Percentiles rank a stretch among this genome's conserved stretches.
These are phyloP conservation scores for Vanilla planifolia DNA, from an alignment of 106 monocot genomes.

Conservation along the genomic window DNA sequence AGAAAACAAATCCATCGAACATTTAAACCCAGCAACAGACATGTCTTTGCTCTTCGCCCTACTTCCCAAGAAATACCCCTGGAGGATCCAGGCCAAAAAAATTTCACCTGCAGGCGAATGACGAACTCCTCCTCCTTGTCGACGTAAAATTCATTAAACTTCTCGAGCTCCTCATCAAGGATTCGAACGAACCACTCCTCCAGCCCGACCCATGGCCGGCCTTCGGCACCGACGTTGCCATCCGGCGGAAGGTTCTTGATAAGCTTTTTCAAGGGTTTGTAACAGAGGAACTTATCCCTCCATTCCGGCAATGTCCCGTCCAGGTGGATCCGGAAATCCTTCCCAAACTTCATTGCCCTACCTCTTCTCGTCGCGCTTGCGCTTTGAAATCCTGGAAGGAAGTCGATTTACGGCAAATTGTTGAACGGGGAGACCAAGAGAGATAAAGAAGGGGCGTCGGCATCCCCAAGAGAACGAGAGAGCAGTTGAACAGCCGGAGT, in stretches of 20 bases:
- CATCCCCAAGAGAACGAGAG: too few species aligned
- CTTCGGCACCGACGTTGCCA: conserved; percentile 5
- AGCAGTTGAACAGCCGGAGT: too few species aligned
- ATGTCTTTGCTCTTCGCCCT: too few species aligned
- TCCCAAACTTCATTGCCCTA: conserved; percentile 77
- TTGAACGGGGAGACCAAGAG: too few species aligned
- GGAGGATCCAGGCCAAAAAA: neutral
- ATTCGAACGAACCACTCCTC: conserved; percentile 80
- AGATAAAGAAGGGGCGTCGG: too few species aligned
- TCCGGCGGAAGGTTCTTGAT: conserved; percentile 50
- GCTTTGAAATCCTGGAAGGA: neutral
- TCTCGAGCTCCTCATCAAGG: conserved; percentile 80
- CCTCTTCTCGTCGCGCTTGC: neutral
- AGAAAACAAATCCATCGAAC: neutral
- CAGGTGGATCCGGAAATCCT: conserved; percentile 86
- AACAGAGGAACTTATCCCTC: conserved; percentile 91
- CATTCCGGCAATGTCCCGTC: conserved; percentile 92
- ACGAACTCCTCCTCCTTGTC: conserved; percentile 97
- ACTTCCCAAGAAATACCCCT: neutral
- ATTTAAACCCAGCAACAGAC: neutral
- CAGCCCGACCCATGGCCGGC: conserved; percentile 12
- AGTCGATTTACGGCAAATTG: too few species aligned
- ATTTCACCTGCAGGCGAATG: conserved; percentile 69
- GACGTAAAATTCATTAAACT: conserved; percentile 93
- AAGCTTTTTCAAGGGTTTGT: conserved; percentile 87